Base-by-base conservation (phyloP, 2,329 filamentous ascomycete species). In the Escovopsis sp. region DNA sequence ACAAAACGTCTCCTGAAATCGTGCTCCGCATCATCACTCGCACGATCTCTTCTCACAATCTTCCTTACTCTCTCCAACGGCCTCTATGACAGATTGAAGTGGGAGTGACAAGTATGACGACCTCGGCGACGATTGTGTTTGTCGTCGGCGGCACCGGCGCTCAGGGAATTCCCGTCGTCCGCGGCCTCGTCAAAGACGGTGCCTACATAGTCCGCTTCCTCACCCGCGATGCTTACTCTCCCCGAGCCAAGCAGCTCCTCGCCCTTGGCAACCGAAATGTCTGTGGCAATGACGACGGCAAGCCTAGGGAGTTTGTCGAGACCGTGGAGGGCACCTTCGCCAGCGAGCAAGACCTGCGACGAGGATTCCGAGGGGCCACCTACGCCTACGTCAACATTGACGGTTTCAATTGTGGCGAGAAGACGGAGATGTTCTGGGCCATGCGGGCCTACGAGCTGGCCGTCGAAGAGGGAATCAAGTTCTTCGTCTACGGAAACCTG, bases 331-430 rank as follows among this genome's bases (percentile, higher is more conserved):
- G 72, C 28, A 66, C 63, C 2, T 68, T 72, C 45, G 64, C 66
- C 18, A 63, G 59, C 34, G 69, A 73, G 48, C 45, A 48, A 0
- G 54, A 60, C 44, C 63, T 73, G 0, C 65, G 66, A 12, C 52
- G 55, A 1, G 67, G 64, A 0, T 67, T 71, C 49, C 49, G 51
- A 9, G 67, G 67, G 5, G 65, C 64, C 38, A 61, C 64, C 48
- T 66, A 64, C n/a, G 69, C 69, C 4, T 74, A 69, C 47, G 57
- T 75, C 39, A 75, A 75, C 50, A 66, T 71, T 36, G 70, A 74
- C 47, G 68, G 69, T 12, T 73, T 72, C 53, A 72, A 69, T 45
- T 57, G 57, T 23, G 71, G 70, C 32, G 69, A 73, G 53, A 73
- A 72, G 49, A 60, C 60, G 0, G 69, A 74, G 51, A 64, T 63